phyloP scores from a whole-genome alignment of 2,329 filamentous ascomycete genomes.

The Epichloe aotearoae region DNA sequence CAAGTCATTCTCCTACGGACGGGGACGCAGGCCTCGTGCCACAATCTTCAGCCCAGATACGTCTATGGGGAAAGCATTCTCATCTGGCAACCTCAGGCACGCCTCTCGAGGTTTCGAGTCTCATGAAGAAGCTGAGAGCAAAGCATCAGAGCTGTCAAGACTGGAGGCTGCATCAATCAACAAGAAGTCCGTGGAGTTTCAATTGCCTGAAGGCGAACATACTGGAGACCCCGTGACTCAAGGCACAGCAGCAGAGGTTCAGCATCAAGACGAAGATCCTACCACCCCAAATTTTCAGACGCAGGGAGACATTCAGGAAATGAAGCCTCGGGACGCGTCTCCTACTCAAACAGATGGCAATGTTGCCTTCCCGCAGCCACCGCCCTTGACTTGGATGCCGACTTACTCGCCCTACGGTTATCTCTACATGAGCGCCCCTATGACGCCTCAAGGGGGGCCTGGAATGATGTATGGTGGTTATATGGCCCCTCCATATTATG shows the following conservation, averaged over 20 bases:
- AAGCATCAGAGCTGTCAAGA: neutral
- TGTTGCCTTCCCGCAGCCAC: neutral
- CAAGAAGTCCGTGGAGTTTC: conserved; percentile 8
- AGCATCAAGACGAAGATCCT: neutral
- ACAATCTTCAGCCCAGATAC: conserved; percentile 6
- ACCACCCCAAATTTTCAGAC: neutral
- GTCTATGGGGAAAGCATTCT: conserved; percentile 1
- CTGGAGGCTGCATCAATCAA: neutral
- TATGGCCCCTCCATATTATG: conserved; percentile 9
- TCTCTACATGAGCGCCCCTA: conserved; percentile 9
- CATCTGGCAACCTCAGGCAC: conserved; percentile 1
- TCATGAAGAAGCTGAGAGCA: neutral
- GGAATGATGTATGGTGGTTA: conserved; percentile 12
- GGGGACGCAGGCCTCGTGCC: conserved; percentile 4
- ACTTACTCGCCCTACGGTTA: conserved; percentile 8
- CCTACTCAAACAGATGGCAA: neutral
- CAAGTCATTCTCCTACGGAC: conserved; percentile 1
- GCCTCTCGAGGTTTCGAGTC: neutral
- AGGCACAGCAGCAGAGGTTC: neutral
- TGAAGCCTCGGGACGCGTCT: neutral
- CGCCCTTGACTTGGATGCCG: conserved; percentile 10
- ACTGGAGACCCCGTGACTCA: neutral
- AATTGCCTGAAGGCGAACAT: neutral
- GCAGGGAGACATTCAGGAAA: neutral
- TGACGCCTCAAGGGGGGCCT: conserved; percentile 11